Evolutionary conservation across 805 yeast genomes (phyloP), one percentile per base, ranked within the genome.

Genomic region (Saccharomycopsis fodiens): DNA sequence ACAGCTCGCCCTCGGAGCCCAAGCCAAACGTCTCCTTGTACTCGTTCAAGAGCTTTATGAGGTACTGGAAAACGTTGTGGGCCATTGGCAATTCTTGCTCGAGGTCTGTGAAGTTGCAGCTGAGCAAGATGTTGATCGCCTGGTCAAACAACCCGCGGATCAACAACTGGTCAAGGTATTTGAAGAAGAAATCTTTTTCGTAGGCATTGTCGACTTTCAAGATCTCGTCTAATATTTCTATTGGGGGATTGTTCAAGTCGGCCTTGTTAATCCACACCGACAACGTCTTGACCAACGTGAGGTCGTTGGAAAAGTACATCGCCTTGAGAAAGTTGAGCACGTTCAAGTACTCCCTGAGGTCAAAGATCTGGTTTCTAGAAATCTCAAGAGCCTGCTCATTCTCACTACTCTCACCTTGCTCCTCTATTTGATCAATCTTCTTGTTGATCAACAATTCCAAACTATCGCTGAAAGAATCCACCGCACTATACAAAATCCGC

Each of bases 251-350:
- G 23, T 76, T 74, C 3, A 81, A 78, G 57, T 82, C 85, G 25
- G 81, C 78, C 46, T 76, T 69, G 56, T 84, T 84, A 21, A 81
- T 67, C 93, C 93, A 84, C 40, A 68, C 70, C 13, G 71, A 60
- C 30, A 79, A 60, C 34, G 68, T 57, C 40, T 66, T 65, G 25
- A 79, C 70, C 52, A 67, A 66, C 41, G 59, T 64, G 46, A 68
- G 64, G 10, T 61, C 57, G 15, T 68, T 65, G 1, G 67, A 55
- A 52, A 77, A 79, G 54, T 69, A 66, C 31, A 75, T 59, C 0
- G 85, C 75, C 41, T 71, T 70, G 22, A 83, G 57, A 53, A 87
- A 74, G 48, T 77, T 79, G 39, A 83, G 56, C 5, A 83, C 73
- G 47, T 70, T 68, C 27, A 73, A 57, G 25, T 70, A 65, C 45